phyloP scores from a whole-genome alignment of 768 basidiomycete species.

The Hirschioporus abietinus region DNA sequence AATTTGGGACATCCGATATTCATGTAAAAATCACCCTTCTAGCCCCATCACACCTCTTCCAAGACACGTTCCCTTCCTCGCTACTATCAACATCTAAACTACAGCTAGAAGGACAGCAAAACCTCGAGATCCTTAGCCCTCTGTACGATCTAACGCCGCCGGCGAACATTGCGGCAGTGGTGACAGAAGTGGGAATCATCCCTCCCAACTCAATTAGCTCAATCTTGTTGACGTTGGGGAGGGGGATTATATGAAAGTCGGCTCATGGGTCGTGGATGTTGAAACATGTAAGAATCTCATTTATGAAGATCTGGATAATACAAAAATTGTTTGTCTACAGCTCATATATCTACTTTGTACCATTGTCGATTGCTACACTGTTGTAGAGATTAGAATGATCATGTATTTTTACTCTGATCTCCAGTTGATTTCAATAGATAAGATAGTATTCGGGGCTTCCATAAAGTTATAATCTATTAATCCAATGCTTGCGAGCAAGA shows the following conservation, averaged over 20 bases:
- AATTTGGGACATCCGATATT: constrained; percentile 4
- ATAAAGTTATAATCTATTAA: too few relatives aligned
- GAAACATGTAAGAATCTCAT: not conserved
- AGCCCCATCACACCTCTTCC: constrained; percentile 25
- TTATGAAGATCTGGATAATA: not conserved
- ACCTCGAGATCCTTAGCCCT: constrained; percentile 77
- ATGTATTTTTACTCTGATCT: not conserved
- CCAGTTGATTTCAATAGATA: too few relatives aligned
- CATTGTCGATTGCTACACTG: not conserved
- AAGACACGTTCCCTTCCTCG: constrained; percentile 14
- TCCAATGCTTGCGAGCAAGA: too few relatives aligned
- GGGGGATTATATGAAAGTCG: constrained; percentile 20
- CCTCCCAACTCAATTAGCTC: constrained; percentile 88
- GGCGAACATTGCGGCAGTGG: constrained; percentile 87
- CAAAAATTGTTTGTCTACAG: not conserved
- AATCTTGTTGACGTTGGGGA: constrained; percentile 63
- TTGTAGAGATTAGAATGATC: not conserved
- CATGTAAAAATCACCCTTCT: not conserved
- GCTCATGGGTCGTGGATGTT: too few relatives aligned
- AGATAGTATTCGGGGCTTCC: too few relatives aligned
- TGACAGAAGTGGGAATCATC: constrained; percentile 95
- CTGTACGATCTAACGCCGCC: constrained; percentile 95
- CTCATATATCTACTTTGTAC: not conserved
- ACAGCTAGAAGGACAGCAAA: constrained; percentile 31
- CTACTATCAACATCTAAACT: constrained; percentile 14